A percentile compares a stretch with the other conserved stretches of the same genome.
Evolutionary conservation across 2,329 filamentous ascomycete genomes (phyloP).

Genomic region (Colletotrichum tropicicola): DNA sequence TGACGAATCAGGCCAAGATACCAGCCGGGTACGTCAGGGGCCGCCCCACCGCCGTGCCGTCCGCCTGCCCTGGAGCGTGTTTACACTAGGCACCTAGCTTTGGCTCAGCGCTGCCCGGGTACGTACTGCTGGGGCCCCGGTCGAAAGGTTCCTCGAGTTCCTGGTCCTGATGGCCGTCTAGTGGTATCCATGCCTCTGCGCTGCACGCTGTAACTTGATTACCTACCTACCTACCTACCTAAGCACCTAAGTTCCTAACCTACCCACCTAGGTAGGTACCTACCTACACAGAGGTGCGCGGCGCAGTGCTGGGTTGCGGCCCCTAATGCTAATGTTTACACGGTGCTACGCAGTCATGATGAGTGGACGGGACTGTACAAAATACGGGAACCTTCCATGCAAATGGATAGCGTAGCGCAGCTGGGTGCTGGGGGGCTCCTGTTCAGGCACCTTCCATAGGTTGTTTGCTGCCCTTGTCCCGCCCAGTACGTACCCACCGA

Average conservation of each 20-base stretch:
- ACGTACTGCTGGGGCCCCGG: not conserved
- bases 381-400: not conserved
- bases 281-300: not conserved
- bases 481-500: not conserved
- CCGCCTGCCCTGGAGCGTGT: not conserved
- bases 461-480: not conserved
- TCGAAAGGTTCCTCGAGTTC: conserved; percentile 2
- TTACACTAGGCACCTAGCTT: not conserved
- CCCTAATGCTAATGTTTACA: not conserved
- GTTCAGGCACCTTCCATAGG: not conserved
- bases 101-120: not conserved
- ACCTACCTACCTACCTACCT: too few relatives aligned
- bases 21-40: not conserved
- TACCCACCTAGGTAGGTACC: too few relatives aligned
- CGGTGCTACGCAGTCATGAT: not conserved
- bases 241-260: too few relatives aligned
- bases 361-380: too few relatives aligned
- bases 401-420: too few relatives aligned
- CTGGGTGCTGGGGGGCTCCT: too few relatives aligned
- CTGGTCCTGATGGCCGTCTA: not conserved
- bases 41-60: not conserved
- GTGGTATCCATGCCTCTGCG: not conserved
- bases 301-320: too few relatives aligned
- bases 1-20: conserved; percentile 2
- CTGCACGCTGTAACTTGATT: too few relatives aligned